Evolutionary conservation across 345 rosid genomes (phyloP), one percentile per base, ranked within the genome.

Genomic region (Combretum micranthum): DNA sequence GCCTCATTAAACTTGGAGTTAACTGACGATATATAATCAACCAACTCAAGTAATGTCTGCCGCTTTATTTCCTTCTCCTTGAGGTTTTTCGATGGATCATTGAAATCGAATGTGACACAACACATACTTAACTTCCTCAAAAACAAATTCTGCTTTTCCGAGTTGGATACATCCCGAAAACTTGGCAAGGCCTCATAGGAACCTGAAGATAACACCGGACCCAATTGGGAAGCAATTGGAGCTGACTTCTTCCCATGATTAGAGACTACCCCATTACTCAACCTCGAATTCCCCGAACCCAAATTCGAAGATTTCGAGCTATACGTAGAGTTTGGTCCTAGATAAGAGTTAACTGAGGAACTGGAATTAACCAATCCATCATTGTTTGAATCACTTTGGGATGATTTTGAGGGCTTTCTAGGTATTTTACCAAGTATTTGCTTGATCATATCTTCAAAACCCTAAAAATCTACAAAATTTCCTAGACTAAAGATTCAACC

Each of bases 21-120:
- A 13, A 59, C 72, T 1, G 65, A 26, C 10, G 75, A 53, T 26
- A 74, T 56, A 44, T 74, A 74, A 65, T 69, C 78, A 51, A 74
- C 75, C 54, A 74, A 75, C 57, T 74, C 78, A 13, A 63, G 68
- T 39, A 74, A 69, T 47, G 75, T 74, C 57, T 66, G 78, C 63
- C 75, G 50, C 69, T 74, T 74, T 23, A 74, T 62, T 43, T 74
- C 78, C 66, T 74, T 74, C 63, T 74, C 78, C 53, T 59, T 74
- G 15, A 66, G 65, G 66, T 74, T 62, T 68, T 66, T 69, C 5
- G 72, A 50, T 8, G 72, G 78, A 55, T 69, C 75, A 51, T 21
- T 74, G 53, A 74, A 74, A 55, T 74, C 78, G 53, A 74, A 74
- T 56, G 69, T 55, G 16, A 74, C 74, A 50, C 74, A 69, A 43